These are phyloP conservation scores for Chenopodium berlandieri DNA, from an alignment of 148 eudicot species.

Conservation along the genomic window DNA sequence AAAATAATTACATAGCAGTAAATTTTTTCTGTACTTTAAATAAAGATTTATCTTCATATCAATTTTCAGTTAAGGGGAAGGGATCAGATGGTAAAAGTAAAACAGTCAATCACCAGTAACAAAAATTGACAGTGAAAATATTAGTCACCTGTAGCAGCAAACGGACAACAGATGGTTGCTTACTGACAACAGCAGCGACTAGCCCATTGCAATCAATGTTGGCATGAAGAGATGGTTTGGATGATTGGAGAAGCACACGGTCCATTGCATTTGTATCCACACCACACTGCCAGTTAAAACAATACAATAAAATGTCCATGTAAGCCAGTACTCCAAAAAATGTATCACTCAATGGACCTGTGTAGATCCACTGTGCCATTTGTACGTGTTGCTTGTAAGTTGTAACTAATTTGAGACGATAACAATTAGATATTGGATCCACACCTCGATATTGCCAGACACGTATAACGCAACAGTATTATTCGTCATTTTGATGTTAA, in stretches of 20 bases:
- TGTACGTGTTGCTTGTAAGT: too few relatives aligned
- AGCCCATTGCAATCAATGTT: slow-evolving; percentile 71
- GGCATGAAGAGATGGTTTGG: slow-evolving; percentile 71
- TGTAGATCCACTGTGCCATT: neutral
- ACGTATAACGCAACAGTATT: neutral
- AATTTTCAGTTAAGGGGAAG: neutral
- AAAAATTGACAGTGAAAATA: slow-evolving; percentile 11
- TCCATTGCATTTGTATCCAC: slow-evolving; percentile 62
- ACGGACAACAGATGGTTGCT: slow-evolving; percentile 71
- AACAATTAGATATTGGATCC: too few relatives aligned
- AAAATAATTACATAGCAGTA: too few relatives aligned
- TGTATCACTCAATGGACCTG: neutral
- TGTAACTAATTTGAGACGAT: too few relatives aligned
- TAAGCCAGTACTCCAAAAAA: slow-evolving; percentile 10
- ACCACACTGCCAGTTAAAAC: slow-evolving; percentile 56
- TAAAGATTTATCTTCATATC: neutral
- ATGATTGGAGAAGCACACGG: slow-evolving; percentile 75
- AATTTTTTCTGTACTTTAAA: too few relatives aligned
- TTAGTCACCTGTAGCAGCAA: slow-evolving; percentile 65
- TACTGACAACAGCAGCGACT: slow-evolving; percentile 80
- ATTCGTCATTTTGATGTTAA: neutral
- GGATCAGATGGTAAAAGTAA: slow-evolving; percentile 18
- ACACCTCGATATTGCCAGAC: too few relatives aligned
- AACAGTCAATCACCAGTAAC: slow-evolving; percentile 10
- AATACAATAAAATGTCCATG: neutral